Base-by-base conservation (phyloP, 345 rosid genomes). In the Orychophragmus violaceus region DNA sequence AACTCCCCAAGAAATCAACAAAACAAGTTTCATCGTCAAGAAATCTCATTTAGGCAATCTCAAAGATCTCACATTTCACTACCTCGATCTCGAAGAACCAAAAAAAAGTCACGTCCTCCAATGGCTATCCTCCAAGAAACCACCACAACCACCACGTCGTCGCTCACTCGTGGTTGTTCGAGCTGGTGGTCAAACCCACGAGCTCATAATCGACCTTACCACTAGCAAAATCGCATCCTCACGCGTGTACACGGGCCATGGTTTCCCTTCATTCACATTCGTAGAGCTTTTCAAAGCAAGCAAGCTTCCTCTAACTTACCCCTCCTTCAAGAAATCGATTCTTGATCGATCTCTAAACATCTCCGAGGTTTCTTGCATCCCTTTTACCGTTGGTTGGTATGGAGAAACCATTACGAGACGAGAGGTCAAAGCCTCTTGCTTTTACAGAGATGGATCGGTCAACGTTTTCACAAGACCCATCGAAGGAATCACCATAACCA, bases 381-480 rank as follows among this genome's bases (percentile, higher is more conserved):
- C 91, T 30, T 77, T 88, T 62, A 82, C 91, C 1, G 78, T 85
- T 1, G 97, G 97, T 14, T 91, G 96, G 93, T 86, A 78, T 21
- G 96, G 93, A 2, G 85, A 85, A 67, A 50, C 22, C 9, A 75
- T 53, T 10, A 77, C 82, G 4, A 79, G 61, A 74, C 76, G 94
- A 8, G 79, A 80, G 16, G 59, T 87, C 8, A 82, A 59, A 70
- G 64, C 81, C 4, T 25, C 76, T 3, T 87, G 90, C 71, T 85
- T 79, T 46, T 83, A 87, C 11, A 58, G 85, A 65, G 83, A 79
- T 1, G 87, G 84, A 32, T 78, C 90, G n/a, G 77, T 82, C 3
- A 87, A 87, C 41, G 80, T 85, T 3, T 87, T 83, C 33, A 81
- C 90, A 4, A 79, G 88, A 82, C 88, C 94, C 19, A 79, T 87